Evolutionary conservation across 176 grass and related monocot genomes (phyloP).

Genomic region (Echinochloa phyllopogon): DNA sequence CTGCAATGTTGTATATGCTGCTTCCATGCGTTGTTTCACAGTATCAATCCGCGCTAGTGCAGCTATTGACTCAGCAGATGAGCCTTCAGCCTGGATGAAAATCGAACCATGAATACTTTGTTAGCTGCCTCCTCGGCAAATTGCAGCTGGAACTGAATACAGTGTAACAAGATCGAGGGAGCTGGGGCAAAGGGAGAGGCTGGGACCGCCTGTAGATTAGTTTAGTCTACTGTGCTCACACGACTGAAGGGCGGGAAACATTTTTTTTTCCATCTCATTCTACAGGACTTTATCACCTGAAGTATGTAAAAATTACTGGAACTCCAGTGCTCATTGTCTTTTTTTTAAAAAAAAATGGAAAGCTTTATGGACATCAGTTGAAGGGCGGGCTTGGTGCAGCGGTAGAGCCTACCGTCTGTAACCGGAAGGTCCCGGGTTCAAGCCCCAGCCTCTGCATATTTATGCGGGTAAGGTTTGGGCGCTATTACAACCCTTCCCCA

Average conservation of each 20-base stretch:
- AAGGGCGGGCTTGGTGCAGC: too few relatives aligned
- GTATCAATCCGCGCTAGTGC: conserved; percentile 91
- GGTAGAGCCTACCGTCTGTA: too few relatives aligned
- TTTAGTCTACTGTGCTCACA: neutral
- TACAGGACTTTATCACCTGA: conserved; percentile 13
- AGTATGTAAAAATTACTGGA: neutral
- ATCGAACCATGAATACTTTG: conserved; percentile 29
- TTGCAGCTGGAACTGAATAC: neutral
- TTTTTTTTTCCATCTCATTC: conserved; percentile 2
- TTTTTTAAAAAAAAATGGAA: neutral
- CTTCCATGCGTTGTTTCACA: conserved; percentile 97
- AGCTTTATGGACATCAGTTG: conserved; percentile 21
- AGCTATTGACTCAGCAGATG: conserved; percentile 92
- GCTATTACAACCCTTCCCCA: too few relatives aligned
- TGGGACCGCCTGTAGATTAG: neutral
- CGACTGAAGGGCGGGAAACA: neutral
- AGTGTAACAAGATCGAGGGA: neutral
- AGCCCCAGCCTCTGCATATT: too few relatives aligned
- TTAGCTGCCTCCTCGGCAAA: conserved; percentile 11
- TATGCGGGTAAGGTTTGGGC: too few relatives aligned
- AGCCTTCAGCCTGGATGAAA: conserved; percentile 82
- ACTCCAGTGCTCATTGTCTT: neutral
- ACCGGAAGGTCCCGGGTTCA: too few relatives aligned
- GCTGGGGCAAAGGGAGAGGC: conserved; percentile 1
- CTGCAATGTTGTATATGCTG: conserved; percentile 91